Evolutionary conservation across 2,329 filamentous ascomycete genomes (phyloP).

Genomic region (Penicillium olsonii): DNA sequence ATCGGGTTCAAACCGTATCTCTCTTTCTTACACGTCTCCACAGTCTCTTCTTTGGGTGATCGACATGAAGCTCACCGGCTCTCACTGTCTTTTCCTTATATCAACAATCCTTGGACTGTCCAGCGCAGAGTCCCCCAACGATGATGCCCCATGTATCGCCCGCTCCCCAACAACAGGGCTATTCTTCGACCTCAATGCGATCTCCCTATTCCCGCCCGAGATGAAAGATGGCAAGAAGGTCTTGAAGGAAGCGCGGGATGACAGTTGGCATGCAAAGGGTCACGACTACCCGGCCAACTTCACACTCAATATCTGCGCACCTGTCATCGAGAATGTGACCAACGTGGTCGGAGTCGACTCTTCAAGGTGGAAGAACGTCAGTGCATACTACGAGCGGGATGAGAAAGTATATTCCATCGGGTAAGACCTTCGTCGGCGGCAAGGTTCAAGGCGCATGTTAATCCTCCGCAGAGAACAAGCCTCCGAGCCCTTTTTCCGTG

Average conservation of each 20-base stretch:
- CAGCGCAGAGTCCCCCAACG: slow-evolving; percentile 42
- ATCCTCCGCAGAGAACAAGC: slow-evolving; percentile 43
- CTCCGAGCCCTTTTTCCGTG: slow-evolving; percentile 50
- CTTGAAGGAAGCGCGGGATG: slow-evolving; percentile 39
- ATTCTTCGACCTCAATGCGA: slow-evolving; percentile 64
- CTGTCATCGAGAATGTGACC: slow-evolving; percentile 49
- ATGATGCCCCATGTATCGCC: slow-evolving; percentile 62
- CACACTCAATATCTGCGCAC: slow-evolving; percentile 53
- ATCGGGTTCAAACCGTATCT: neutral
- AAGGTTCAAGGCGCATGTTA: neutral
- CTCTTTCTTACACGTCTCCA: slow-evolving; percentile 7
- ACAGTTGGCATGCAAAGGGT: slow-evolving; percentile 52
- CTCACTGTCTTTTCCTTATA: slow-evolving; percentile 36
- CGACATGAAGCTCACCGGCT: slow-evolving; percentile 38
- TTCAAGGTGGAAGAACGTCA: slow-evolving; percentile 48
- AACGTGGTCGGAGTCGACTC: slow-evolving; percentile 50
- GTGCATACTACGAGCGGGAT: slow-evolving; percentile 50
- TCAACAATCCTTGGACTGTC: slow-evolving; percentile 32
- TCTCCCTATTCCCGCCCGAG: slow-evolving; percentile 54
- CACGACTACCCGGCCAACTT: slow-evolving; percentile 55
- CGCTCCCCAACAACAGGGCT: slow-evolving; percentile 61
- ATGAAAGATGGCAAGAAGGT: slow-evolving; percentile 43
- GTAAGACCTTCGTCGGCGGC: slow-evolving; percentile 29
- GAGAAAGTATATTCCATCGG: slow-evolving; percentile 50
- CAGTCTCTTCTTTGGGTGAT: slow-evolving; percentile 9